Conservation (phyloP, 148 eudicot genomes). For the Agrostemma githago region DNA sequence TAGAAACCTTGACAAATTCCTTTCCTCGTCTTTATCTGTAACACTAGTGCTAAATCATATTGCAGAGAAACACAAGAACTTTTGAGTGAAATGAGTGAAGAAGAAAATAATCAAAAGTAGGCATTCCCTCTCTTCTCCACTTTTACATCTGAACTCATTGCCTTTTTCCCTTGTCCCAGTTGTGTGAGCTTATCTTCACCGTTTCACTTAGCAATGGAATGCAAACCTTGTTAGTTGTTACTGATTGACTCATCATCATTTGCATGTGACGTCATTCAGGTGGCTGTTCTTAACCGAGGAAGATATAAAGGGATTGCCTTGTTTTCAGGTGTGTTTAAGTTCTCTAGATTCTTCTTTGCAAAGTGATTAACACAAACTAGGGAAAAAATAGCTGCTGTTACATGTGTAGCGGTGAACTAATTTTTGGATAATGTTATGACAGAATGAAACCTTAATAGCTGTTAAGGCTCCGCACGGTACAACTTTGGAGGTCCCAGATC, state of each 20-base stretch:
- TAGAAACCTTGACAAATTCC: slow-evolving; percentile 15
- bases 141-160: neutral
- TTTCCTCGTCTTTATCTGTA: neutral
- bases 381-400: neutral
- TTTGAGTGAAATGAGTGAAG: slow-evolving; percentile 81
- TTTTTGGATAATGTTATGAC: slow-evolving; percentile 18
- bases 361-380: neutral
- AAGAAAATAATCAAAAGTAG: slow-evolving; percentile 79
- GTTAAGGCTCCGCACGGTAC: slow-evolving; percentile 99
- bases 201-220: neutral
- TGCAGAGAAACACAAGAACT: slow-evolving; percentile 89
- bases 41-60: slow-evolving; percentile 27
- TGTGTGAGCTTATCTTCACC: neutral
- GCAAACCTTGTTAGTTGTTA: neutral
- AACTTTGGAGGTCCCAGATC: slow-evolving; percentile 98
- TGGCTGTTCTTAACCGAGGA: slow-evolving; percentile 98
- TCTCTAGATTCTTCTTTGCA: neutral
- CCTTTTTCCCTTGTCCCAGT: neutral
- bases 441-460: slow-evolving; percentile 67
- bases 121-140: neutral
- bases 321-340: slow-evolving; percentile 69
- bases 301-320: slow-evolving; percentile 78
- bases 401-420: slow-evolving; percentile 11
- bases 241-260: slow-evolving; percentile 4
- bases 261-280: slow-evolving; percentile 34